These are phyloP conservation scores for Alternaria sp. DNA, from an alignment of 2,329 filamentous ascomycete species.

Conservation along the genomic window DNA sequence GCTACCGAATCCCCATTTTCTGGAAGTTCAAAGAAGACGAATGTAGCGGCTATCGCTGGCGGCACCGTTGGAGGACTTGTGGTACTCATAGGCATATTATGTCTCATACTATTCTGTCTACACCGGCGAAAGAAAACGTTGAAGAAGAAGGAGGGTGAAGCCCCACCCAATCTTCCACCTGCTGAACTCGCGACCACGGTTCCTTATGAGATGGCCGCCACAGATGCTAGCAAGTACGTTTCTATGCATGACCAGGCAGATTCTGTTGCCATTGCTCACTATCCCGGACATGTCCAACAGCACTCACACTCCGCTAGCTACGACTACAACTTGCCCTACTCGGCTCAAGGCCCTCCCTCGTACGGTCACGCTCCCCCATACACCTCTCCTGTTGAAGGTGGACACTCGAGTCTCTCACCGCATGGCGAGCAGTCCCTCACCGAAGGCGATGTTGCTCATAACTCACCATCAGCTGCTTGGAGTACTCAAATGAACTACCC, in stretches of 20 bases:
- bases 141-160: constrained; percentile 27
- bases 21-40: constrained; percentile 31
- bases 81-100: constrained; percentile 43
- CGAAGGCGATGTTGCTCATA: constrained; percentile 20
- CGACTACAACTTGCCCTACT: constrained; percentile 29
- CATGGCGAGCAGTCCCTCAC: constrained; percentile 25
- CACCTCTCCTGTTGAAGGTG: constrained; percentile 26
- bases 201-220: constrained; percentile 42
- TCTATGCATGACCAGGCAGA: constrained; percentile 37
- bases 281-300: constrained; percentile 23
- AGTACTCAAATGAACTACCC: constrained; percentile 32
- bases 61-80: constrained; percentile 53
- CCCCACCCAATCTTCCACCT: constrained; percentile 30
- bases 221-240: constrained; percentile 40
- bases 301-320: constrained; percentile 36
- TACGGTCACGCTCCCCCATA: constrained; percentile 20
- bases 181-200: constrained; percentile 45
- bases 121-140: constrained; percentile 47
- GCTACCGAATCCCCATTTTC: constrained; percentile 31
- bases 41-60: constrained; percentile 52
- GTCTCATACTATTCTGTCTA: constrained; percentile 49
- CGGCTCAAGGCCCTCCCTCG: constrained; percentile 31
- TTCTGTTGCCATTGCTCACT: constrained; percentile 21
- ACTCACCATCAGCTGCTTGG: constrained; percentile 33
- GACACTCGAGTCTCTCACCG: constrained; percentile 18